Percentiles rank a stretch among this genome's conserved stretches.
Conservation (phyloP, 169 alveolate species). For the Condylostoma magnum region DNA sequence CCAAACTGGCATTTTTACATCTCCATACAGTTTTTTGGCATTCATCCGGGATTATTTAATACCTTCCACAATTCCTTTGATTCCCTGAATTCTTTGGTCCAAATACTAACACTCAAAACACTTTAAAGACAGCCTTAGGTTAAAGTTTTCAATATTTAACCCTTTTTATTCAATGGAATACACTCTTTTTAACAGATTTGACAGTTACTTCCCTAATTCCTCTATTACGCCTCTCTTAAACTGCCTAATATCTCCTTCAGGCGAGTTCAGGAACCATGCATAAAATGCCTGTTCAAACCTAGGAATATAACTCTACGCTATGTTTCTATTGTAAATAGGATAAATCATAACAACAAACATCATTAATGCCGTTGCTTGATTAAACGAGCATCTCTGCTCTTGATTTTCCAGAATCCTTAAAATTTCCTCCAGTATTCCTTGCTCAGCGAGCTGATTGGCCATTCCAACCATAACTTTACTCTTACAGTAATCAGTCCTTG, state of each 20-base stretch:
- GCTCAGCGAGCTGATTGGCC: conserved; percentile 37
- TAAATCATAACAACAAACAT: conserved; percentile 31
- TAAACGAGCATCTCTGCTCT: conserved; percentile 28
- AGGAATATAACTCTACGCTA: conserved; percentile 25
- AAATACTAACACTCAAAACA: conserved; percentile 58
- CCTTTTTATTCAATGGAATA: conserved; percentile 34
- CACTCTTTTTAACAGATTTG: conserved; percentile 44
- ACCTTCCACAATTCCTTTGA: conserved; percentile 51
- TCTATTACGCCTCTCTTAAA: conserved; percentile 60
- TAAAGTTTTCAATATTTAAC: conserved; percentile 33
- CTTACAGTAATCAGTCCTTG: conserved; percentile 39
- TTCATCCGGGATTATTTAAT: conserved; percentile 29
- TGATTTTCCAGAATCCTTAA: conserved; percentile 27
- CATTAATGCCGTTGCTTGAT: conserved; percentile 22
- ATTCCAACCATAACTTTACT: conserved; percentile 36
- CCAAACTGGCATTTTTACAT: conserved; percentile 57
- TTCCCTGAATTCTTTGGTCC: conserved; percentile 70
- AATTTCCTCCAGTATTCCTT: conserved; percentile 36
- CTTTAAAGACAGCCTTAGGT: conserved; percentile 39
- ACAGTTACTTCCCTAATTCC: conserved; percentile 24
- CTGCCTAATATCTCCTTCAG: conserved; percentile 51
- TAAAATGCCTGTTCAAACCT: conserved; percentile 32
- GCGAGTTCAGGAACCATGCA: conserved; percentile 39
- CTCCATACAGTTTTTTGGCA: not conserved
- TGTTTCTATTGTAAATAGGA: conserved; percentile 34